Evolutionary conservation across 2,329 filamentous ascomycete species (phyloP), one percentile per base, ranked within the genome.

Genomic region (Grosmannia huntii): DNA sequence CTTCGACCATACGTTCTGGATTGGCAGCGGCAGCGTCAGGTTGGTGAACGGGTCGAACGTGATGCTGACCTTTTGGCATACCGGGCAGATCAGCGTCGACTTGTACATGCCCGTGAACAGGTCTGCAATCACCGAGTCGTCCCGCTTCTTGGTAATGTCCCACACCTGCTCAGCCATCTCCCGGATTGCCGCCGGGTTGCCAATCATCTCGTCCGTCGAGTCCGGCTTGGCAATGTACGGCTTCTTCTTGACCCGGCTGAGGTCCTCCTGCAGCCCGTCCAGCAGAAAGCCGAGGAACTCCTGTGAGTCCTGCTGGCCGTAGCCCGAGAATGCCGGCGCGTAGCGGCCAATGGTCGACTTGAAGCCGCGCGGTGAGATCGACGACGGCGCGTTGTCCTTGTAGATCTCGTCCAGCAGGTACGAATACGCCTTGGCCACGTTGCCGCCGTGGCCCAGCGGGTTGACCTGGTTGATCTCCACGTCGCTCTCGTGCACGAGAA

Each of bases 41-140:
- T 95, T 94, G 70, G 90, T 96, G 76, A 95, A 99, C 0, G 94
- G 94, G 69, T 99, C 94, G 67, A 99, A 99, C 0, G 94, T 97
- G 66, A 99, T 96, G 80, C 91, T 96, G 71, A 97, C 87, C 73
- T 97, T 99, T 65, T 86, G 81, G 70, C 94, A 99, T 9, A 80
- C 81, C 0, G 94, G 94, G 68, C 94, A 99, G 62, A 94, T 86
- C 62, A 99, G 81, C 0, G 92, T 97, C 51, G 95, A 97, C 74
- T 97, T 96, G 80, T 97, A 99, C 80, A 97, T 90, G 62, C 94
- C 94, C 25, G 90, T 95, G 70, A 99, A 99, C 12, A 99, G 78
- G 68, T 99, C 94, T 59, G 90, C 92, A 64, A 96, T 89, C 48
- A 97, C 87, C 0, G 94, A 97, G 68, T 97, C 90, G 64, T 99